These are phyloP conservation scores for Polychaeton citri DNA, from an alignment of 2,329 filamentous ascomycete genomes.

Conservation along the genomic window DNA sequence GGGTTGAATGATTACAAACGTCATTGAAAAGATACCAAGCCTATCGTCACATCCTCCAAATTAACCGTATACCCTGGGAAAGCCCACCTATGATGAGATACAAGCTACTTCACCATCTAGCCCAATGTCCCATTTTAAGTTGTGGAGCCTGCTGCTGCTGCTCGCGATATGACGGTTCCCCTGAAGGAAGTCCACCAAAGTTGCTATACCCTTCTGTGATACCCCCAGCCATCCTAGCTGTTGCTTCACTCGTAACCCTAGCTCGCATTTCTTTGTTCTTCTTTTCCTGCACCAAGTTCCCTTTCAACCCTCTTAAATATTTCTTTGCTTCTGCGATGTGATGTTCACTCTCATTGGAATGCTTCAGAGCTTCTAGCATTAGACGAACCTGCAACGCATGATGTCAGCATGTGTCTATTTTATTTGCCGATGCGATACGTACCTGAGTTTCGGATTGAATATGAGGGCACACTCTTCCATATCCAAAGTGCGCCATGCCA, in stretches of 20 bases:
- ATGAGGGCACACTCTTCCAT: conserved; percentile 45
- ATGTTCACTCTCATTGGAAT: conserved; percentile 41
- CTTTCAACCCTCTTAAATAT: conserved; percentile 45
- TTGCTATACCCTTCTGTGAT: too few species aligned
- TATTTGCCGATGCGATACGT: conserved; percentile 1
- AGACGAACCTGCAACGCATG: conserved; percentile 38
- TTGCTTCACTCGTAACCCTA: conserved; percentile 8
- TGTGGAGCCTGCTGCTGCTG: too few species aligned
- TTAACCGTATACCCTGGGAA: too few species aligned
- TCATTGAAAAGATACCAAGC: too few species aligned
- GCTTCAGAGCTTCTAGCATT: conserved; percentile 50
- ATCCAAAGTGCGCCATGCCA: conserved; percentile 47
- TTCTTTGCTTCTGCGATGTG: conserved; percentile 41
- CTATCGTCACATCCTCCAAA: too few species aligned
- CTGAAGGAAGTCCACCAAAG: too few species aligned
- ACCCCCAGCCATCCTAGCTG: too few species aligned
- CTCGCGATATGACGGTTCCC: too few species aligned
- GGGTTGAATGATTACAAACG: too few species aligned
- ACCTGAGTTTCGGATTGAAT: conserved; percentile 43
- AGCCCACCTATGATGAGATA: too few species aligned
- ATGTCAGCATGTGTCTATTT: conserved; percentile 1
- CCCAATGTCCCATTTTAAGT: too few species aligned
- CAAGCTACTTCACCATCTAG: too few species aligned
- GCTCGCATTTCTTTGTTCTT: conserved; percentile 26
- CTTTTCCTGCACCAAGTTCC: conserved; percentile 40